Conservation (phyloP, 257 asterid species). For the Jaltomata sinuosa region DNA sequence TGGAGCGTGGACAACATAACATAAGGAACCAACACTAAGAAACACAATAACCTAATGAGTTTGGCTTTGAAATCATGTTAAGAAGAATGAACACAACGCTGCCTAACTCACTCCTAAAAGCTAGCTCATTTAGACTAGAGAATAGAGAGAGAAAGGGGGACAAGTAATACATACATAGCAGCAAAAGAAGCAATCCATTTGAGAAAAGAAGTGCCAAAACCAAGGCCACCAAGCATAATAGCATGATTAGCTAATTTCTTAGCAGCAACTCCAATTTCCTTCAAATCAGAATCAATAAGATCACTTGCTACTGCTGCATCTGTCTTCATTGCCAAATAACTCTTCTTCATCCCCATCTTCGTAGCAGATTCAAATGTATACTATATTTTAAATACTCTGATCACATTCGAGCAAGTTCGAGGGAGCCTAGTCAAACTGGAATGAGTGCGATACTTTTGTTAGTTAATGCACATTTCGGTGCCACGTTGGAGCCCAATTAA, state of each 20-base stretch:
- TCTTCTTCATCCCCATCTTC: conserved; percentile 20
- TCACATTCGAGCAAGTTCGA: background rate
- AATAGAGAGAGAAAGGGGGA: background rate
- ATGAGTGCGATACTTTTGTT: background rate
- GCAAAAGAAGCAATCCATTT: conserved; percentile 72
- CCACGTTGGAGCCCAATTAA: background rate
- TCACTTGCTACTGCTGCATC: conserved; percentile 37
- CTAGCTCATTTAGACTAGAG: background rate
- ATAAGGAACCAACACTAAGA: too few relatives aligned
- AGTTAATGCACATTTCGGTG: background rate
- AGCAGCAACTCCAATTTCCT: conserved; percentile 50
- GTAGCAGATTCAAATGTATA: background rate
- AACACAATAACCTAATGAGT: too few relatives aligned
- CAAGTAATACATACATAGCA: conserved; percentile 46
- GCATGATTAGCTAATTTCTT: conserved; percentile 59
- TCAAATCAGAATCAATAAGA: conserved; percentile 52
- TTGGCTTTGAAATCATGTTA: too few relatives aligned
- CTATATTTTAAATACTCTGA: background rate
- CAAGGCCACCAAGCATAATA: conserved; percentile 52
- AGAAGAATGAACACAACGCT: too few relatives aligned
- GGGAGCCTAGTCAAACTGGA: background rate
- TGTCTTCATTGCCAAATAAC: conserved; percentile 59
- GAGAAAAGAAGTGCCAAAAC: conserved; percentile 61
- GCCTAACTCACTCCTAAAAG: too few relatives aligned
- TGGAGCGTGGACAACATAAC: too few relatives aligned